These are phyloP conservation scores for Leccinum subgranulosum DNA, from an alignment of 768 basidiomycete species.

Conservation along the genomic window DNA sequence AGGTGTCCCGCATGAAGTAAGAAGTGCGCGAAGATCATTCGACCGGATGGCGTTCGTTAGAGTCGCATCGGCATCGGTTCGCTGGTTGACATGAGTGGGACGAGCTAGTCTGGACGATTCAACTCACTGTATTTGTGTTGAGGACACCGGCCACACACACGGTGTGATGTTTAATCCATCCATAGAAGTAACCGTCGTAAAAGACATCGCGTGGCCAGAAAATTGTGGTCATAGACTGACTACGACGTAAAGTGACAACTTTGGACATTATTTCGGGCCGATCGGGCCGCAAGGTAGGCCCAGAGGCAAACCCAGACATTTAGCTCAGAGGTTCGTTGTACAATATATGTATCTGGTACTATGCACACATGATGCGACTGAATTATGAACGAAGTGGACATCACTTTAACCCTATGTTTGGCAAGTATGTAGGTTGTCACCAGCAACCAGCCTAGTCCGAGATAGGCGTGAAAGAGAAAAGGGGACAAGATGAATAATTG, in stretches of 20 bases:
- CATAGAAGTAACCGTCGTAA: conserved; percentile 52
- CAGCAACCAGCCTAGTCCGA: neutral
- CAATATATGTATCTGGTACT: neutral
- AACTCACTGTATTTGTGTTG: conserved; percentile 32
- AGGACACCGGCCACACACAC: conserved; percentile 55
- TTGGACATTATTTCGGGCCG: conserved; percentile 4
- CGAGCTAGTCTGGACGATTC: neutral
- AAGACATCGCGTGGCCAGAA: conserved; percentile 59
- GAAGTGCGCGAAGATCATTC: conserved; percentile 18
- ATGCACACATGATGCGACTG: neutral
- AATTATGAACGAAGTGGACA: neutral
- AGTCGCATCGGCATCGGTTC: conserved; percentile 13
- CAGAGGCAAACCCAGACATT: neutral
- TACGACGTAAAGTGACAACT: neutral
- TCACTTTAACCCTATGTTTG: neutral
- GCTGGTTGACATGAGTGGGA: conserved; percentile 9
- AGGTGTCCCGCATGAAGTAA: conserved; percentile 18
- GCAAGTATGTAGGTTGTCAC: neutral
- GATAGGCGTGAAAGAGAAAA: neutral
- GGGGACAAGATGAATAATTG: neutral
- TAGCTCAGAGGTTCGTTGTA: neutral
- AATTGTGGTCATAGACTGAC: conserved; percentile 34
- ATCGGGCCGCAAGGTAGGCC: conserved; percentile 3
- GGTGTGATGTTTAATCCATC: conserved; percentile 46
- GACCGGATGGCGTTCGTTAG: conserved; percentile 12